Evolutionary conservation across 2,329 filamentous ascomycete genomes (phyloP).

Genomic region (Penicillium nordicum): DNA sequence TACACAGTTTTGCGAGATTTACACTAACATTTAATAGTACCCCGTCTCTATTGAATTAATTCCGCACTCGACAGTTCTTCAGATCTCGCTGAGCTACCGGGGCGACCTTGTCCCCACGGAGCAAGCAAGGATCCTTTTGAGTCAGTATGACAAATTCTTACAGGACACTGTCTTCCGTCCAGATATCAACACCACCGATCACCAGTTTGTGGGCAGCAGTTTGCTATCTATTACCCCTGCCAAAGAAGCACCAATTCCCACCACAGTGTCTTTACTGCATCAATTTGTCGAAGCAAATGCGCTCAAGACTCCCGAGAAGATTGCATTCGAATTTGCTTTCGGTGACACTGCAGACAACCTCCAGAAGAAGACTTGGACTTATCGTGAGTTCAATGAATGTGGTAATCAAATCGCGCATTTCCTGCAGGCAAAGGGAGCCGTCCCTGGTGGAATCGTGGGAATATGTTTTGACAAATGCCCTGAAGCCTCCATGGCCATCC

Average conservation of each 20-base stretch:
- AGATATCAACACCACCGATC: conserved; percentile 38
- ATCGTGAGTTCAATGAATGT: conserved; percentile 64
- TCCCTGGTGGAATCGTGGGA: conserved; percentile 62
- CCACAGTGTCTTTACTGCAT: conserved; percentile 64
- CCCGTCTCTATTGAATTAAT: conserved; percentile 77
- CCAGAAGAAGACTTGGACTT: conserved; percentile 64
- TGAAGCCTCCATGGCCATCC: conserved; percentile 75
- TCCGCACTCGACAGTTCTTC: conserved; percentile 50
- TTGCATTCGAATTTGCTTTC: conserved; percentile 72
- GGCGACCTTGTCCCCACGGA: conserved; percentile 61
- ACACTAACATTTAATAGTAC: conserved; percentile 49
- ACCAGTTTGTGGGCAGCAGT: conserved; percentile 29
- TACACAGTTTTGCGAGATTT: not conserved
- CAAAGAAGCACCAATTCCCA: conserved; percentile 54
- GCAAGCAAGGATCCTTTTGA: conserved; percentile 65
- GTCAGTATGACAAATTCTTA: conserved; percentile 70
- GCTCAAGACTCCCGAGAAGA: conserved; percentile 52
- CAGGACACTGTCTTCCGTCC: conserved; percentile 54
- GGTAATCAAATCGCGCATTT: conserved; percentile 71
- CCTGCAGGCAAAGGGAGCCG: conserved; percentile 50
- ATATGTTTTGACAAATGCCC: conserved; percentile 83
- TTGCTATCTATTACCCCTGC: conserved; percentile 65
- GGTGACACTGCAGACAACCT: conserved; percentile 49
- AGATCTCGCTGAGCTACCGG: conserved; percentile 65
- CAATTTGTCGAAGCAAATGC: conserved; percentile 71